Base-by-base conservation (phyloP, 495 filamentous ascomycete genomes). In the Aeminium ludgeri region DNA sequence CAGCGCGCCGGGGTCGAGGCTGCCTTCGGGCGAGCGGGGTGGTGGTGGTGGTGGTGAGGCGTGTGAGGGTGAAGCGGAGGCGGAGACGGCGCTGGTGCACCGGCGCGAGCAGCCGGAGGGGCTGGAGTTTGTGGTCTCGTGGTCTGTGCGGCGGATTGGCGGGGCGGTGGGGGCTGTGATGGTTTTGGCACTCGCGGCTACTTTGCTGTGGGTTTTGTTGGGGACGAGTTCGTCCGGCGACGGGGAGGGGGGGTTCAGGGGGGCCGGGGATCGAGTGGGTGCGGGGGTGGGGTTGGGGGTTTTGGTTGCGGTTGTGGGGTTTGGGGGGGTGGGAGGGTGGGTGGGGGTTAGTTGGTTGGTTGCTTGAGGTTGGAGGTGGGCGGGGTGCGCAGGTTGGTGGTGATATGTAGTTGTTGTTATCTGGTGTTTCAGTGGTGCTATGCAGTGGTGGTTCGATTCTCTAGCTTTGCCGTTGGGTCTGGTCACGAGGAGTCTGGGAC, bases 271-370 rank as follows among this genome's bases (percentile, higher is more conserved):
- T 29, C 43, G 48, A 36, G 45, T 51, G 6, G 39, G 17, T 10
- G 19, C 44, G 25, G 51, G 48, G 6, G 17, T 54, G 1, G 15
- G 51, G 12, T 2, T 56, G 16, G 51, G 51, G 2, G 40, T 51
- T 1, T 49, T 46, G 27, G 30, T 42, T 15, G 38, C 51, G 3
- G n/a, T 56, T 11, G 12, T 56, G 6, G 51, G 51, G 2, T 30
- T 43, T 13, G 48, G 37, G 7, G 35, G 40, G 11, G 41, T 49
- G 6, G 48, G 12, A 1, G 51, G 51, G 1, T 56, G 51, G 53
- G 18, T 52, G 12, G 44, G 47, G 15, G 32, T 56, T 2, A 52
- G 48, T 28, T 56, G 53, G 53, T 38, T 54, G 19, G 45, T 51
- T n/a, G n/a, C n/a, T n/a, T n/a, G n/a, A n/a, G n/a, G n/a, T n/a